Conservation (phyloP, 129 eudicot species). For the Chrysanthemum seticuspe region DNA sequence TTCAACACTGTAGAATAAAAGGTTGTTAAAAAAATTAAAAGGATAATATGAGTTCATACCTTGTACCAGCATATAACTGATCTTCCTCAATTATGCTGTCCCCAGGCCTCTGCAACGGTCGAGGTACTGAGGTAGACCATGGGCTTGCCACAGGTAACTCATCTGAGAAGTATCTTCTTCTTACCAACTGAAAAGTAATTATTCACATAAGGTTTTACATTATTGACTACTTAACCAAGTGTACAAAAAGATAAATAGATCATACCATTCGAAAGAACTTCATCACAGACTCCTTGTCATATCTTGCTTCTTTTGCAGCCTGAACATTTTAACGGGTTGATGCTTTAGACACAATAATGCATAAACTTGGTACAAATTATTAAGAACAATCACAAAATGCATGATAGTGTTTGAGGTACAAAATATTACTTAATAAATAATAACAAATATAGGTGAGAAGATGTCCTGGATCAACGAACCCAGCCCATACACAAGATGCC, state of each 20-base stretch:
- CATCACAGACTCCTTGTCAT: constrained; percentile 93
- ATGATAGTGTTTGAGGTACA: too few relatives aligned
- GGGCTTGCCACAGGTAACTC: constrained; percentile 70
- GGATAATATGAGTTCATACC: constrained; percentile 38
- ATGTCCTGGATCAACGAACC: not conserved
- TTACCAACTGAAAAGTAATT: constrained; percentile 62
- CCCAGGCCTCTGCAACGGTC: constrained; percentile 44
- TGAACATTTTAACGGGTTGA: constrained; percentile 28
- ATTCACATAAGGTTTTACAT: not conserved
- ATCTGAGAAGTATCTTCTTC: constrained; percentile 94
- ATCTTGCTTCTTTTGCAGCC: constrained; percentile 97
- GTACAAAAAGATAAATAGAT: not conserved
- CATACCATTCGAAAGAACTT: constrained; percentile 53
- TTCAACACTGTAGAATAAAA: not conserved
- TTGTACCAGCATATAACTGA: constrained; percentile 46
- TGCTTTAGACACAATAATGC: not conserved
- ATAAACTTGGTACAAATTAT: not conserved
- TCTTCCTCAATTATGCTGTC: constrained; percentile 67
- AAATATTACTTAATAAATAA: too few relatives aligned
- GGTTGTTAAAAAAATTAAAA: not conserved
- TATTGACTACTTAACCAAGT: not conserved
- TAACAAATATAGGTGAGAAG: not conserved
- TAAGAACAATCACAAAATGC: not conserved
- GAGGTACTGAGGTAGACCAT: constrained; percentile 60
- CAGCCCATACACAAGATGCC: too few relatives aligned